Conservation (phyloP, 345 rosid genomes). For the Gossypium australe region DNA sequence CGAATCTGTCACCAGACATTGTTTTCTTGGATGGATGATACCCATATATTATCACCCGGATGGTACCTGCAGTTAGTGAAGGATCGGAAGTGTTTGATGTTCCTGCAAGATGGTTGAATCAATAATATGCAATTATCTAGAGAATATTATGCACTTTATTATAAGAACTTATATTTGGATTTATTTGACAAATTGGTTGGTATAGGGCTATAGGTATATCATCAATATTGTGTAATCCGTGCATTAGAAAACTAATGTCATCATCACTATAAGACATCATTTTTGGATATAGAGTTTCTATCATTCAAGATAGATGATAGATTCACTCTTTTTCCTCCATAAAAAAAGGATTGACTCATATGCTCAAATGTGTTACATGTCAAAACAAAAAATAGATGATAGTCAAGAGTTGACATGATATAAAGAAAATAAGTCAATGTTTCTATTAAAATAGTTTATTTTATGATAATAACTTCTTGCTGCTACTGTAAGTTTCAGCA, state of each 20-base stretch:
- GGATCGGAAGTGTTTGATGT: constrained; percentile 22
- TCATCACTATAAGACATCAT: constrained; percentile 4
- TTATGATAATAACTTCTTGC: background rate
- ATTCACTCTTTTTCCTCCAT: background rate
- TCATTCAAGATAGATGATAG: background rate
- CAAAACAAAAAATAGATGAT: background rate
- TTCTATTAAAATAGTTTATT: background rate
- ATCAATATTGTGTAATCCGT: constrained; percentile 5
- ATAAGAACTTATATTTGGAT: constrained; percentile 1
- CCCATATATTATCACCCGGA: constrained; percentile 71
- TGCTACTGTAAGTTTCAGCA: background rate
- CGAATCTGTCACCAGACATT: constrained; percentile 29
- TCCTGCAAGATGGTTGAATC: constrained; percentile 31
- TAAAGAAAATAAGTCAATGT: background rate
- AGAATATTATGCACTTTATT: background rate
- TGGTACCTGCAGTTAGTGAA: constrained; percentile 25
- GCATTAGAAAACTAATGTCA: background rate
- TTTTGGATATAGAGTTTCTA: background rate
- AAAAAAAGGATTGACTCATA: background rate
- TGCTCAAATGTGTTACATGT: background rate
- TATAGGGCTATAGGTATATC: background rate
- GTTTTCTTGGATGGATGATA: constrained; percentile 49
- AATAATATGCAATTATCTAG: background rate
- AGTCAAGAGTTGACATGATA: background rate
- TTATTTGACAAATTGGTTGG: background rate